These are phyloP conservation scores for Ophioceras dolichostomum DNA, from an alignment of 2,329 filamentous ascomycete species.

Conservation along the genomic window DNA sequence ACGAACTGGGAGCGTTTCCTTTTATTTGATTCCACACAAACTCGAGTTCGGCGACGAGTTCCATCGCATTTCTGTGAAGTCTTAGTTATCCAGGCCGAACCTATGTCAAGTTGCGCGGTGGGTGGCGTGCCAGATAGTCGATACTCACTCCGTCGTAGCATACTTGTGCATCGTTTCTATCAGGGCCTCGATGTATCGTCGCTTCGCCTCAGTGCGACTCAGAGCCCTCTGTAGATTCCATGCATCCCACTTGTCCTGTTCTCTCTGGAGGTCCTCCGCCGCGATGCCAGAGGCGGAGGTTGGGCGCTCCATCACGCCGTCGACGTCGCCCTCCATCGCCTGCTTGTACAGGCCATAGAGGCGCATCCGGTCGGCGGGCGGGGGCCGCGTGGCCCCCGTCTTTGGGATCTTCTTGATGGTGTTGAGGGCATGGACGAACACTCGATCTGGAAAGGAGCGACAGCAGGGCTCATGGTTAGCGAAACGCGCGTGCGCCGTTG, in stretches of 20 bases:
- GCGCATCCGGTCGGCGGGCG: constrained; percentile 70
- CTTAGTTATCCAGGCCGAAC: too few relatives aligned
- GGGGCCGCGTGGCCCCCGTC: constrained; percentile 81
- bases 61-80: constrained; percentile 65
- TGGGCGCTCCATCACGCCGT: constrained; percentile 84
- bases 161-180: constrained; percentile 97
- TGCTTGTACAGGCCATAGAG: constrained; percentile 99
- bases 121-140: too few relatives aligned
- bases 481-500: too few relatives aligned
- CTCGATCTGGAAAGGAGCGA: constrained; percentile 65
- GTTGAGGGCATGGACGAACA: constrained; percentile 97
- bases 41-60: constrained; percentile 88
- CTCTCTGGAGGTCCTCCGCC: constrained; percentile 41
- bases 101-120: too few relatives aligned
- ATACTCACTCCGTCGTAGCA: constrained; percentile 67
- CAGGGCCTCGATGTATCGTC: constrained; percentile 82
- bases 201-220: constrained; percentile 83
- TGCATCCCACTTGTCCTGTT: constrained; percentile 74
- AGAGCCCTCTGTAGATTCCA: constrained; percentile 84
- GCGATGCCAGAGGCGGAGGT: constrained; percentile 31
- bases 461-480: too few relatives aligned
- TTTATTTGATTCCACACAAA: constrained; percentile 99
- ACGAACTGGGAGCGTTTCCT: constrained; percentile 60
- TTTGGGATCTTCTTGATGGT: constrained; percentile 96
- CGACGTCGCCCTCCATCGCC: constrained; percentile 96